Conservation (phyloP, 305 asterid species). For the Rubia tinctorum region DNA sequence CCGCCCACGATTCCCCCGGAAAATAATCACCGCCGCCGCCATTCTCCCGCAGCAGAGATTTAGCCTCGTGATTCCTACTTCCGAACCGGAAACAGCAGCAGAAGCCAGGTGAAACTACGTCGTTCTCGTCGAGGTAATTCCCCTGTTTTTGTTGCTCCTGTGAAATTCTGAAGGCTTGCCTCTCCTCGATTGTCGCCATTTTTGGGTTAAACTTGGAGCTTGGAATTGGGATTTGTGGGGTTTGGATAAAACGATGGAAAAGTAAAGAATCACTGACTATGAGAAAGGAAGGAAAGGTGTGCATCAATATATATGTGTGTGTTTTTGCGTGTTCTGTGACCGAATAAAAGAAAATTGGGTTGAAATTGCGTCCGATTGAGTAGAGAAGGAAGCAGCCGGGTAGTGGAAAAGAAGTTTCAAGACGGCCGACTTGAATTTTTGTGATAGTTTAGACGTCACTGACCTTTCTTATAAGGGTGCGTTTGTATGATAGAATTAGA, state of each 20-base stretch:
- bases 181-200: constrained; percentile 5
- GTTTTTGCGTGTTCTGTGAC: neutral
- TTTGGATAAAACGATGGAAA: neutral
- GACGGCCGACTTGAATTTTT: neutral
- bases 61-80: constrained; percentile 23
- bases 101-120: constrained; percentile 24
- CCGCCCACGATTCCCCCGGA: constrained; percentile 35
- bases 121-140: constrained; percentile 13
- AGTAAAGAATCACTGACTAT: neutral
- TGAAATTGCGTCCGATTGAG: too few relatives aligned
- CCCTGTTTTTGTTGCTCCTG: neutral
- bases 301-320: neutral
- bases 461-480: too few relatives aligned
- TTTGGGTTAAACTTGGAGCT: neutral
- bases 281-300: too few relatives aligned
- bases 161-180: too few relatives aligned
- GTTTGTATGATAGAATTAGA: too few relatives aligned
- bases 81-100: constrained; percentile 46
- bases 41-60: constrained; percentile 20
- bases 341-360: neutral
- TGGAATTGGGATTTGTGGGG: neutral
- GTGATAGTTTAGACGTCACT: neutral
- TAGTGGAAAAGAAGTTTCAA: neutral
- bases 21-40: neutral
- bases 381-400: neutral